Evolutionary conservation across 2,329 filamentous ascomycete genomes (phyloP), one percentile per base, ranked within the genome.

Genomic region (Acarospora socialis): DNA sequence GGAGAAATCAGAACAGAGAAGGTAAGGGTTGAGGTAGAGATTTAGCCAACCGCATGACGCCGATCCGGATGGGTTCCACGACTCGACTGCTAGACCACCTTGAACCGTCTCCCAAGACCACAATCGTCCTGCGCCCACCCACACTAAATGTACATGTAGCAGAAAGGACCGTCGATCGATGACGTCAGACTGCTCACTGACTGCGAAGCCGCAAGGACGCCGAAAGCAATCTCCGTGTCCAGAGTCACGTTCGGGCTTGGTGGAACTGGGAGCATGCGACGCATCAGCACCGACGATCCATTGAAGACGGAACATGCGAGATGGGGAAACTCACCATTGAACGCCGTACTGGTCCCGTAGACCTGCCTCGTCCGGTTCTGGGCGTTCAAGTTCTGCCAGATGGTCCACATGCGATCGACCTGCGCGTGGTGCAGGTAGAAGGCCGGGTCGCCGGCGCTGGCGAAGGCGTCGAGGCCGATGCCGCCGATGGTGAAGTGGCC

Each of bases 391-490:
- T 59, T 62, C 45, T 68, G 63, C 64, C 64, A 68, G 9, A 59
- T 62, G 59, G 59, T 64, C 49, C 54, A 68, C 3, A 54, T 43
- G 3, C 61, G 52, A 40, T 67, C 64, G 16, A 67, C 59, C 48
- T 57, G 56, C 2, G 52, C 53, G 36, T 66, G 63, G 39, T 66
- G 62, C 16, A 61, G 49, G 44, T 54, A 67, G 47, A 66, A 66
- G 18, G 46, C 51, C 3, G 60, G 60, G 22, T 67, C 62, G 5
- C 50, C 54, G 1, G 64, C 61, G 7, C 57, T 61, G 1, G 56
- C 53, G 34, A 57, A 61, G 14, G 63, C 45, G 45, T 67, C 63
- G 13, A 57, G 55, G 2, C 55, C 59, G 1, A 55, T 61, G 10
- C 60, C 61, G 4, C 56, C 59, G 37, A 60, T 54, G 7, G 56